A percentile compares a stretch with the other conserved stretches of the same genome.
Conservation (phyloP, 1,284 basidiomycete species). For the Veloboletus limbatus region DNA sequence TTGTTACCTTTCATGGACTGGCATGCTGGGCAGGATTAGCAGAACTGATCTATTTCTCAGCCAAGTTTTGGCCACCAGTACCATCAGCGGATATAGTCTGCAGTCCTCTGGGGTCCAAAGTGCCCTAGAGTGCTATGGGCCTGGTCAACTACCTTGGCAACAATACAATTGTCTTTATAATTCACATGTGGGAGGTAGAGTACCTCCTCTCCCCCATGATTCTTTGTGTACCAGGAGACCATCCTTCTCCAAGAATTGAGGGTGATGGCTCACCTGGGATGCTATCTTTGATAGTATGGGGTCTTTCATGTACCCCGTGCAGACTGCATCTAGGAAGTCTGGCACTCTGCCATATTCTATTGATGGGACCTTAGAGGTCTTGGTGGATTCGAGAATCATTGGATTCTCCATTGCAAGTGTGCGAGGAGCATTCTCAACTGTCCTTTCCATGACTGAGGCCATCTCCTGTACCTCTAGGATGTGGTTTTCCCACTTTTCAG, state of each 20-base stretch:
- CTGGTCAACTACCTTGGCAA: not conserved
- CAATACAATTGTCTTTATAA: not conserved
- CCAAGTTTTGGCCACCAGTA: conserved; percentile 1
- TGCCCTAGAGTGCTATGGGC: conserved; percentile 26
- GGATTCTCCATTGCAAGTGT: not conserved
- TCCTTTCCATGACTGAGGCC: not conserved
- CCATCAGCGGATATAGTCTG: conserved; percentile 1
- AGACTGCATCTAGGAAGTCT: not conserved
- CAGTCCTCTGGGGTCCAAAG: not conserved
- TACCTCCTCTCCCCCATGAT: not conserved
- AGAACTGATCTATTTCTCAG: conserved; percentile 22
- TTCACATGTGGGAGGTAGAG: not conserved
- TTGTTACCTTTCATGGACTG: not conserved
- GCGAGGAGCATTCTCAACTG: not conserved
- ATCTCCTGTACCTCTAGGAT: no score
- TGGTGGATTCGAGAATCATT: not conserved
- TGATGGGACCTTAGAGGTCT: not conserved
- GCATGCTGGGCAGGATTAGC: not conserved
- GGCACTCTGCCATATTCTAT: not conserved
- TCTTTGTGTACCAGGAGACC: not conserved
- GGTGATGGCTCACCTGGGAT: not conserved
- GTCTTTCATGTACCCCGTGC: not conserved
- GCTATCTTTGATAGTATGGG: not conserved
- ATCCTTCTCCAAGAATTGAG: not conserved
- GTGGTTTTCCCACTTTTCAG: no score